Evolutionary conservation across 169 alveolate species (phyloP), one percentile per base, ranked within the genome.

Genomic region (Amoebophrya sp.): DNA sequence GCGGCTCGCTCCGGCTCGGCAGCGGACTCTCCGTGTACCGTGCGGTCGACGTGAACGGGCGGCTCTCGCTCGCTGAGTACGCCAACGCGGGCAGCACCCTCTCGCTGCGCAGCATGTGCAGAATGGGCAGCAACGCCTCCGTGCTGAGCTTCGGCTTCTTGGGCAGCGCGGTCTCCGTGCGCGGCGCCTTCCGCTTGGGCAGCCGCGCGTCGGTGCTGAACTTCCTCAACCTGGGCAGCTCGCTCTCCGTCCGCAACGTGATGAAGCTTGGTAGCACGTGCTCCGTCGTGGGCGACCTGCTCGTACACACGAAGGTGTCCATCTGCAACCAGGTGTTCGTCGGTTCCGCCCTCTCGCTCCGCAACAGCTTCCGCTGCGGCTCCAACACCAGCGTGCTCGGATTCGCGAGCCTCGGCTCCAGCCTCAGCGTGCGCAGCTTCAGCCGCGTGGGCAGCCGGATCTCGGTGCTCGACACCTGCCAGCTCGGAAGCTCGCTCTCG

Each of bases 11-110:
- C n/a, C 34, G 89, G 39, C 41, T 70, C 41, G 89, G 89, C 18
- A 31, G 89, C 89, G 40, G 41, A 31, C 42, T 70, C 41, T 70
- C 89, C 26, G 89, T 70, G 89, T n/a, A n/a, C n/a, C n/a, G n/a
- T n/a, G 15, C 41, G 4, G 31, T 18, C 41, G 15, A 1, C 89
- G 40, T 70, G n/a, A 0, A 40, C 42, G 41, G 16, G 18, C 41
- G 41, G n/a, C 1, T 26, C 23, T 31, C 89, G 42, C n/a, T 70
- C 31, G 15, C 89, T 31, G 42, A n/a, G 89, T 41, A 10, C 23
- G 39, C 34, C 13, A 18, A 34, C 41, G 41, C 43, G 42, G 89
- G 89, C 5, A 70, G 89, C 40, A 70, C 89, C 20, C 1, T 70
- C 41, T 70, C 89, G 89, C 39, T 70, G 43, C 31, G 89, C 41